Base-by-base conservation (phyloP, 164 flowering plant species). In the Macadamia integrifolia region DNA sequence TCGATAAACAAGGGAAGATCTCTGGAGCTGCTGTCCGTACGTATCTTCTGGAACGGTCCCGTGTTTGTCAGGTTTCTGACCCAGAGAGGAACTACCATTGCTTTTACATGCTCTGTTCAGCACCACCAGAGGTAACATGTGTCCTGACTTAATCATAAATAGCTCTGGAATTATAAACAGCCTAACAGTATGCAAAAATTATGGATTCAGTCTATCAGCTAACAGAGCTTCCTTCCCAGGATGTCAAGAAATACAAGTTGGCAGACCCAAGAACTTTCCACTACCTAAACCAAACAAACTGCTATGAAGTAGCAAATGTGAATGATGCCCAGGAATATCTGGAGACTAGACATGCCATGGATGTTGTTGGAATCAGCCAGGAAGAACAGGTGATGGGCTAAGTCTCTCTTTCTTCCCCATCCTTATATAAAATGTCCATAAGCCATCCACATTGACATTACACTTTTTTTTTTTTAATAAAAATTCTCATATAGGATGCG, bases 291-390 rank as follows among this genome's bases (percentile, higher is more conserved):
- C 97, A 89, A 68, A 81, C 90, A 55, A 86, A 78, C 73, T 87
- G 94, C 62, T 88, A 85, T 60, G 88, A 86, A 73, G 86, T 89
- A 28, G 83, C 80, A 58, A 82, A 82, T 75, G 57, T 53, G 57
- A 14, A 53, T 53, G 57, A 53, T 53, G 57, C 57, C 15, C 13
- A 17, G 57, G 57, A 86, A 75, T 86, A 86, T 61, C 35, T 87
- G 35, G 94, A 83, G 52, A 88, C 93, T 23, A 78, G 93, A 81
- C 86, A 86, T 65, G 97, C 97, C 62, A 86, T 86, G 89, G 89
- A 84, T 64, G 71, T 86, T 32, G 84, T 86, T 17, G 89, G 89
- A 42, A 82, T 86, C 72, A 79, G 71, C 71, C 77, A 76, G 58
- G 80, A 82, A 14, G 87, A 84, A 64, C 89, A 86, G 89, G 89